A percentile compares a stretch with the other conserved stretches of the same genome.
Evolutionary conservation across 192 early-diverging fungal genomes (phyloP).

Genomic region (Chytriomyces sp.): DNA sequence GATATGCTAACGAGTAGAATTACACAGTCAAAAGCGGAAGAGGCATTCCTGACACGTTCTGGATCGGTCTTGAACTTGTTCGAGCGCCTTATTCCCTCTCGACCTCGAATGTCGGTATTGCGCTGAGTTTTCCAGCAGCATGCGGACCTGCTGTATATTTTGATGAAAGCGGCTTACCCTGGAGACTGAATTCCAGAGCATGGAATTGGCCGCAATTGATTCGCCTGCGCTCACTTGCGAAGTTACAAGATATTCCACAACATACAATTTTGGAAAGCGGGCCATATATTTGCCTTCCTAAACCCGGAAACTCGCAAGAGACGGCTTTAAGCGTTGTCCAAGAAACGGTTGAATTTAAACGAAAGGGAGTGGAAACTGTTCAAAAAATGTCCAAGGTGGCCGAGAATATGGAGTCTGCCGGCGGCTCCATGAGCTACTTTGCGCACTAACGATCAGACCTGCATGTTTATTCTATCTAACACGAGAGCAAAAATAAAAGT

Average conservation of each 20-base stretch:
- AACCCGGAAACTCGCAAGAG: background rate
- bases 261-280: background rate
- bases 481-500: too few relatives aligned
- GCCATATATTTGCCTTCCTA: background rate
- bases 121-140: background rate
- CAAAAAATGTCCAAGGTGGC: background rate
- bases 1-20: background rate
- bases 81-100: background rate
- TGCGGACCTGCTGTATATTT: background rate
- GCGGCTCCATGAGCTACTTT: too few relatives aligned
- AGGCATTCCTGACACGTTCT: background rate
- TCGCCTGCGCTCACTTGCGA: too few relatives aligned
- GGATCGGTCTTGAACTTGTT: background rate
- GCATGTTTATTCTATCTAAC: too few relatives aligned
- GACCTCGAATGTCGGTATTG: background rate
- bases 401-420: too few relatives aligned
- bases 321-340: background rate
- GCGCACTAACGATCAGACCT: too few relatives aligned
- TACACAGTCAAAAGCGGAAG: background rate
- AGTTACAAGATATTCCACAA: background rate
- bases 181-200: background rate
- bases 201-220: background rate
- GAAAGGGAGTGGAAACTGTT: background rate
- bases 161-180: background rate
- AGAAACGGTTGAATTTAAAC: background rate